Conservation (phyloP, 805 yeast genomes). For the Ogataea pilisensis region DNA sequence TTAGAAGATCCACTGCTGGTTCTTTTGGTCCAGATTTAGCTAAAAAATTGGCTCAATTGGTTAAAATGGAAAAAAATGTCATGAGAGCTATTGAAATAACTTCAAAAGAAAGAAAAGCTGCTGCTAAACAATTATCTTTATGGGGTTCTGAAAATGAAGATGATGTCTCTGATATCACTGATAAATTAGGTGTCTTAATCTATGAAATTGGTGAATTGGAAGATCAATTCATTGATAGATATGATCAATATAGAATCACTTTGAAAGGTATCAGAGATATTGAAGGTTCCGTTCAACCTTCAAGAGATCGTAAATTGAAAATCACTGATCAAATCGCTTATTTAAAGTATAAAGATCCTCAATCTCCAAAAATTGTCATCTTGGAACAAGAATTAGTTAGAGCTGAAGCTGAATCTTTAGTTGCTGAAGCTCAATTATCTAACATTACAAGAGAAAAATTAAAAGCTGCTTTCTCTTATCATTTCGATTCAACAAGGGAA, state of each 20-base stretch:
- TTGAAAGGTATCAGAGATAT: conserved; percentile 78
- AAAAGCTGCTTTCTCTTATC: conserved; percentile 79
- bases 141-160: conserved; percentile 91
- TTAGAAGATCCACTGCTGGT: conserved; percentile 71
- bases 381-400: conserved; percentile 87
- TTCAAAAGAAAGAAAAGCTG: conserved; percentile 74
- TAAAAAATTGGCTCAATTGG: conserved; percentile 66
- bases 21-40: conserved; percentile 77
- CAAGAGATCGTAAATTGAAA: conserved; percentile 81
- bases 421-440: conserved; percentile 88
- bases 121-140: conserved; percentile 73
- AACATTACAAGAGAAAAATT: conserved; percentile 85
- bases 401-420: conserved; percentile 88
- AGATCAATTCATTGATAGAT: conserved; percentile 80
- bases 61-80: conserved; percentile 79
- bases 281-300: conserved; percentile 84
- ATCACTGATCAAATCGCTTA: conserved; percentile 82
- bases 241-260: conserved; percentile 82
- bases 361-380: conserved; percentile 73
- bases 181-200: conserved; percentile 77
- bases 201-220: conserved; percentile 84
- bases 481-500: conserved; percentile 81
- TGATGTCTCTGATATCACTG: conserved; percentile 81
- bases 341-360: conserved; percentile 81
- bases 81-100: conserved; percentile 74